Conservation (phyloP, 2,329 filamentous ascomycete genomes). For the Claviceps sp. region DNA sequence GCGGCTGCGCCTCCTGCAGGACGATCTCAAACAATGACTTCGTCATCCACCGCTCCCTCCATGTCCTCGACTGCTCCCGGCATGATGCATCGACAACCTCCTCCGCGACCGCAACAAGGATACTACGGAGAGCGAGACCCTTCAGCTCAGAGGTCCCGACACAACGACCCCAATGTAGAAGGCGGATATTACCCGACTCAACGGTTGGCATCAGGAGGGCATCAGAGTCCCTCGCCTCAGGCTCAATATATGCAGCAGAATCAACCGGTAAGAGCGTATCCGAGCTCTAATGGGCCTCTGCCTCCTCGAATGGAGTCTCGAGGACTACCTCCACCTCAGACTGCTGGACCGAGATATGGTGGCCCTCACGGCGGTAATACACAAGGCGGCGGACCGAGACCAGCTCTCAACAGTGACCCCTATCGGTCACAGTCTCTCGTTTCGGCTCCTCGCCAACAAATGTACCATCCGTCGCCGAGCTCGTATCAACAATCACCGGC, state of each 20-base stretch:
- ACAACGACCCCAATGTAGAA: constrained; percentile 25
- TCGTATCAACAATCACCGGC: constrained; percentile 53
- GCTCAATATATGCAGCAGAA: constrained; percentile 34
- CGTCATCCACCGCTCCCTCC: constrained; percentile 46
- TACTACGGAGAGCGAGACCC: constrained; percentile 22
- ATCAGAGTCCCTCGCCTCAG: constrained; percentile 25
- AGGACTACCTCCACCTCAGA: constrained; percentile 32
- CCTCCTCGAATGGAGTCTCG: constrained; percentile 53
- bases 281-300: constrained; percentile 32
- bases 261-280: constrained; percentile 30
- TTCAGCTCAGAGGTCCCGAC: constrained; percentile 15
- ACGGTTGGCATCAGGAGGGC: constrained; percentile 37
- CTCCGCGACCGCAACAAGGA: constrained; percentile 36
- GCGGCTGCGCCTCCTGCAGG: constrained; percentile 70
- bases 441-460: constrained; percentile 56
- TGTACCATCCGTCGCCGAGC: constrained; percentile 52
- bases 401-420: constrained; percentile 69
- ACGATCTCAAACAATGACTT: constrained; percentile 91
- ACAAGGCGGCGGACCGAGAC: constrained; percentile 45
- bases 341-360: constrained; percentile 24
- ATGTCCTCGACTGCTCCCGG: constrained; percentile 44
- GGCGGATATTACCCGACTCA: constrained; percentile 41
- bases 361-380: constrained; percentile 48
- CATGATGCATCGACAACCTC: constrained; percentile 52
- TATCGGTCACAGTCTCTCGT: constrained; percentile 92